A percentile compares a stretch with the other conserved stretches of the same genome.
phyloP scores from a whole-genome alignment of 148 eudicot genomes.

The Rhododendron ferrugineum region DNA sequence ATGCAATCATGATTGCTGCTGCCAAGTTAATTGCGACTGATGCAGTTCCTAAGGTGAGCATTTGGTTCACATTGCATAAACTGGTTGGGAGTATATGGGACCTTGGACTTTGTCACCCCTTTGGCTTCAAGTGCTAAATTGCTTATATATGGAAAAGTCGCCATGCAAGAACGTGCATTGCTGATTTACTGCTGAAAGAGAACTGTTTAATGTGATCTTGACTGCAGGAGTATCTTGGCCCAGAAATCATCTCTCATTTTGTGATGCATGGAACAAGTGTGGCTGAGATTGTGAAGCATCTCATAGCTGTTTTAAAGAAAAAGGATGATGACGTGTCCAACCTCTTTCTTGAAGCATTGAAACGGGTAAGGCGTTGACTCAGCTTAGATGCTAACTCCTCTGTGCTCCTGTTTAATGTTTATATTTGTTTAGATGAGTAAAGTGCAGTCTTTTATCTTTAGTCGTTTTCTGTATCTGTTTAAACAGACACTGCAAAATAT shows the following conservation, averaged over 20 bases:
- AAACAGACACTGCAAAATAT: not conserved
- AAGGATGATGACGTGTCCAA: conserved; percentile 49
- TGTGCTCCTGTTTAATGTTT: not conserved
- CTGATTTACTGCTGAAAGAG: not conserved
- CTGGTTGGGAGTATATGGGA: conserved; percentile 1
- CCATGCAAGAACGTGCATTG: not conserved
- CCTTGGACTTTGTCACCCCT: not conserved
- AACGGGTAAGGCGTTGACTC: conserved; percentile 50
- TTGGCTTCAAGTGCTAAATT: not conserved
- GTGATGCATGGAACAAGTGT: conserved; percentile 71
- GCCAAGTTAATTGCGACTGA: conserved; percentile 65
- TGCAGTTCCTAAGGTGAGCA: conserved; percentile 64
- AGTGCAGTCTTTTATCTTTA: too few species aligned
- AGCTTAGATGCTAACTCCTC: not conserved
- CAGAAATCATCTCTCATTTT: conserved; percentile 79
- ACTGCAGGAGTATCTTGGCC: conserved; percentile 72
- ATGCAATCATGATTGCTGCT: conserved; percentile 74
- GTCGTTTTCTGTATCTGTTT: not conserved
- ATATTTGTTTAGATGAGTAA: not conserved
- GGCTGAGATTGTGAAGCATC: conserved; percentile 75
- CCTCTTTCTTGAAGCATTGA: conserved; percentile 65
- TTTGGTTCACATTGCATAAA: not conserved
- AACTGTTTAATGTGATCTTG: conserved; percentile 10
- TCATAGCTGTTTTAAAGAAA: conserved; percentile 66
- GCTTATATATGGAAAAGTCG: not conserved